Percentiles rank a stretch among this genome's conserved stretches.
These are phyloP conservation scores for Neofusicoccum sp. DNA, from an alignment of 2,329 filamentous ascomycete species.

Conservation along the genomic window DNA sequence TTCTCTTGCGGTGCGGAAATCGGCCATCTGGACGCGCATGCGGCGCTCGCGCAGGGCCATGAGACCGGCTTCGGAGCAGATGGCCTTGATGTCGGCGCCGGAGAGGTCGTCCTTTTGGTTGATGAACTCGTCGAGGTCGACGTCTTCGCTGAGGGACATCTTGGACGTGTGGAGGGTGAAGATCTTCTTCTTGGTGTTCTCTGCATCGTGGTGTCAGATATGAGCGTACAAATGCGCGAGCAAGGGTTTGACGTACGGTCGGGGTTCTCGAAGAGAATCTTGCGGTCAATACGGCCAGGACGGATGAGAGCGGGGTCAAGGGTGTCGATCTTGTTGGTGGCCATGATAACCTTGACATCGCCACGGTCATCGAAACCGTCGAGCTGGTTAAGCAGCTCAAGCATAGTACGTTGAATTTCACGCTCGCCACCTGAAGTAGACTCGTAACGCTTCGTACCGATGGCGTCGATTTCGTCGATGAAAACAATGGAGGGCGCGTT, in stretches of 20 bases:
- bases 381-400: slow-evolving; percentile 96
- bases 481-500: slow-evolving; percentile 97
- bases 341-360: slow-evolving; percentile 99
- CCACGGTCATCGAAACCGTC: slow-evolving; percentile 98
- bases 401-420: slow-evolving; percentile 97
- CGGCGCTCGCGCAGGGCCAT: slow-evolving; percentile 91
- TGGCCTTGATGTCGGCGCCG: slow-evolving; percentile 97
- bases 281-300: slow-evolving; percentile 96
- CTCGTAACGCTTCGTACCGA: slow-evolving; percentile 98
- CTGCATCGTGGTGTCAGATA: slow-evolving; percentile 64
- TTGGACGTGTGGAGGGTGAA: slow-evolving; percentile 98
- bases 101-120: slow-evolving; percentile 97
- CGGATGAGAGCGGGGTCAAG: slow-evolving; percentile 95
- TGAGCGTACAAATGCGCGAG: neutral
- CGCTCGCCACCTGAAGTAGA: slow-evolving; percentile 95
- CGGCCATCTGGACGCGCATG: slow-evolving; percentile 99
- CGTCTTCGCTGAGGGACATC: slow-evolving; percentile 94
- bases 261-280: slow-evolving; percentile 81
- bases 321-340: slow-evolving; percentile 99
- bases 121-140: slow-evolving; percentile 99
- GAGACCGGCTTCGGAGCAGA: slow-evolving; percentile 95
- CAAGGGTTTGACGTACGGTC: slow-evolving; percentile 56
- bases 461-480: slow-evolving; percentile 98
- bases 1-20: slow-evolving; percentile 91
- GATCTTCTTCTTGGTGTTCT: slow-evolving; percentile 97